Evolutionary conservation across 106 monocot genomes (phyloP).

Genomic region (Allium fistulosum): DNA sequence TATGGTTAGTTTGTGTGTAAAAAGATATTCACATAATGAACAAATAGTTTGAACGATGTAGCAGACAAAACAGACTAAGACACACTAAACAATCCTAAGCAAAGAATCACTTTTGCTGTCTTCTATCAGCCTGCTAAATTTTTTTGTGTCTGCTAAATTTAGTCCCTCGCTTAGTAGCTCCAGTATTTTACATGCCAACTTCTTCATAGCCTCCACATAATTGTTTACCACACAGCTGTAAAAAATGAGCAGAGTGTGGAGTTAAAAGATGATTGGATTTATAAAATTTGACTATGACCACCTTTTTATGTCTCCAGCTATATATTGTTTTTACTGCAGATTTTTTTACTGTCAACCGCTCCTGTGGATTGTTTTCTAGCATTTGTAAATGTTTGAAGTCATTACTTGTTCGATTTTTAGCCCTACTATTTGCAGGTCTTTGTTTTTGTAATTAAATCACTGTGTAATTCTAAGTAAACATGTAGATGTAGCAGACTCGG

Average conservation of each 20-base stretch:
- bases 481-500: too few relatives aligned
- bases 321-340: background rate
- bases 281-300: background rate
- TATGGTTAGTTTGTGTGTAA: too few relatives aligned
- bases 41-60: too few relatives aligned
- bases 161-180: slow-evolving; percentile 71
- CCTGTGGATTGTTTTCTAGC: slow-evolving; percentile 2
- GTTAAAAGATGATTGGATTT: slow-evolving; percentile 4
- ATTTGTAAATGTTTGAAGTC: background rate
- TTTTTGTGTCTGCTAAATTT: slow-evolving; percentile 27
- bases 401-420: too few relatives aligned
- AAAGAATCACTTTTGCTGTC: slow-evolving; percentile 68
- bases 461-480: too few relatives aligned
- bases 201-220: slow-evolving; percentile 52
- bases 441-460: background rate
- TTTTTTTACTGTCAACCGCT: slow-evolving; percentile 8
- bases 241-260: background rate
- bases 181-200: slow-evolving; percentile 50
- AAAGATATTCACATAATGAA: too few relatives aligned
- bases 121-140: slow-evolving; percentile 32
- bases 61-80: too few relatives aligned
- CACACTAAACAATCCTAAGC: too few relatives aligned
- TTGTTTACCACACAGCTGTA: slow-evolving; percentile 50
- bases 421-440: background rate
- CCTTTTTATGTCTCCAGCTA: background rate